phyloP scores from a whole-genome alignment of 2,329 filamentous ascomycete genomes.

The Calonectria naviculata region DNA sequence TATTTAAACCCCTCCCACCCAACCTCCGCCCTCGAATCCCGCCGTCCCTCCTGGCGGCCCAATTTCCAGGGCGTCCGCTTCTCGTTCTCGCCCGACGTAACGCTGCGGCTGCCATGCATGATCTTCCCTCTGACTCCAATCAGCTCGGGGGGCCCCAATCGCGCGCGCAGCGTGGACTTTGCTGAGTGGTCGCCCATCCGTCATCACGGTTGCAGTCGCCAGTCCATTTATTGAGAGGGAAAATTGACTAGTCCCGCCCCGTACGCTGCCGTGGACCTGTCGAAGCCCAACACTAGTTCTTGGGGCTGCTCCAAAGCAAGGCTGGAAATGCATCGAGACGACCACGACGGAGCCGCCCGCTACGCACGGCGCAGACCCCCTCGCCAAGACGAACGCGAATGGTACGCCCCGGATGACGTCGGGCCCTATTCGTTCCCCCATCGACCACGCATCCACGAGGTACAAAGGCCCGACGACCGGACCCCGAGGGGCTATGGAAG shows the following conservation, averaged over 20 bases:
- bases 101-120: constrained; percentile 45
- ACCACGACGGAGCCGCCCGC: constrained; percentile 40
- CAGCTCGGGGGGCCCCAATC: constrained; percentile 39
- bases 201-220: constrained; percentile 34
- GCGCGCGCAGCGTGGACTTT: constrained; percentile 42
- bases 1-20: constrained; percentile 17
- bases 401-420: constrained; percentile 41
- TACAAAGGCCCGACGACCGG: constrained; percentile 48
- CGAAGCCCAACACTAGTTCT: constrained; percentile 39
- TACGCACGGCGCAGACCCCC: constrained; percentile 42
- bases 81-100: constrained; percentile 40
- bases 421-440: constrained; percentile 42
- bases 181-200: constrained; percentile 39
- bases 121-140: constrained; percentile 43
- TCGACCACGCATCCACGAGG: constrained; percentile 38
- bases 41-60: constrained; percentile 37
- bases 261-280: constrained; percentile 33
- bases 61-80: constrained; percentile 40
- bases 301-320: constrained; percentile 43
- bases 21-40: constrained; percentile 13
- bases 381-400: constrained; percentile 37
- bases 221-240: constrained; percentile 25
- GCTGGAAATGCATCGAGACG: constrained; percentile 45
- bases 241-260: constrained; percentile 33
- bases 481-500: constrained; percentile 38